phyloP scores from a whole-genome alignment of 2,329 filamentous ascomycete species.

The Eutypella sp. region DNA sequence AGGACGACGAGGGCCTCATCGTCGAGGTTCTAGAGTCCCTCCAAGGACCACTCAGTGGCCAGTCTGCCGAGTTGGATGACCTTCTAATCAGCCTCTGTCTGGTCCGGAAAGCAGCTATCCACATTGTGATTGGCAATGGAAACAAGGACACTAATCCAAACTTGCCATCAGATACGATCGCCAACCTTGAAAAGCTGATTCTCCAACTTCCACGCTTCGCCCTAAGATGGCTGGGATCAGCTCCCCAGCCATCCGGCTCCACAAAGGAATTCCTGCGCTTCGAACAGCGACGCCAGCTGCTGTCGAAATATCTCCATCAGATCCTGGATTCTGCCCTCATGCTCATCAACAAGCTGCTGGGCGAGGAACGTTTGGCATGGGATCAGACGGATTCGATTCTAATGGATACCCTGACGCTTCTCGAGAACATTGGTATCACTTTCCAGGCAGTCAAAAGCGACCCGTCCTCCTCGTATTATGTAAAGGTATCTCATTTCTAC shows the following conservation, averaged over 20 bases:
- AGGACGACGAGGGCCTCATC: constrained; percentile 38
- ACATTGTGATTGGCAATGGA: constrained; percentile 33
- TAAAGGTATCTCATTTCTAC: constrained; percentile 68
- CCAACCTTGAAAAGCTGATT: constrained; percentile 49
- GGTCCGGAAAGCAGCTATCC: constrained; percentile 50
- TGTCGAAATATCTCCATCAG: constrained; percentile 48
- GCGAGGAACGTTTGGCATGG: constrained; percentile 45
- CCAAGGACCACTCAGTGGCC: constrained; percentile 56
- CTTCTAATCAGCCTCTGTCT: constrained; percentile 52
- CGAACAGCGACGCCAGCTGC: constrained; percentile 52
- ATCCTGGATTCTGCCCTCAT: constrained; percentile 58
- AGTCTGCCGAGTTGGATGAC: constrained; percentile 55
- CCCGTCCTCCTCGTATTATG: constrained; percentile 42
- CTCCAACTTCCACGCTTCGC: constrained; percentile 56
- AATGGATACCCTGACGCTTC: constrained; percentile 49
- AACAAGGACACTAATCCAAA: constrained; percentile 6
- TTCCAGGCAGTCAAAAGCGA: constrained; percentile 20
- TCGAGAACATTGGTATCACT: constrained; percentile 48
- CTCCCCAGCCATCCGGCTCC: constrained; percentile 43
- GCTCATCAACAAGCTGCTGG: constrained; percentile 48
- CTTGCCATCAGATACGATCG: constrained; percentile 9
- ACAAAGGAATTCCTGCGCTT: constrained; percentile 57
- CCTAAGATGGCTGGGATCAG: constrained; percentile 56
- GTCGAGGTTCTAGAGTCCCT: constrained; percentile 47
- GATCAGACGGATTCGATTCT: constrained; percentile 52